phyloP scores from a whole-genome alignment of 441 rosid genomes.

The Aquilaria agallochum region DNA sequence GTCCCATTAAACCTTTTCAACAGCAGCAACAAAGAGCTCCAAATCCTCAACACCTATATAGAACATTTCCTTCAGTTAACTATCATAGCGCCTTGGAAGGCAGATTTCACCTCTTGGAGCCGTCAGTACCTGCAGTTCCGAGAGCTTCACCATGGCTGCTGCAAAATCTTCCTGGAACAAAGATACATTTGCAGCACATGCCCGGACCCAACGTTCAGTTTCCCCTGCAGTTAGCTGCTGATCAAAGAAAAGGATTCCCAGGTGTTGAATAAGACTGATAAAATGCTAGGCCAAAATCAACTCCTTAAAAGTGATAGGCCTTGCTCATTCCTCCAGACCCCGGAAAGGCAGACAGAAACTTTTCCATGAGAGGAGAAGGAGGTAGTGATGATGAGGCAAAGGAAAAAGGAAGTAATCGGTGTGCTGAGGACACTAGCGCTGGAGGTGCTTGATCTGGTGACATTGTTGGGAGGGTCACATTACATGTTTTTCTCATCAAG shows the following conservation, averaged over 20 bases:
- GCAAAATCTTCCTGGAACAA: slow-evolving; percentile 58
- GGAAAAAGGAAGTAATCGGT: neutral
- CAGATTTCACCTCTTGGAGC: slow-evolving; percentile 60
- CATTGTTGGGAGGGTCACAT: slow-evolving; percentile 7
- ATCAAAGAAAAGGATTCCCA: slow-evolving; percentile 56
- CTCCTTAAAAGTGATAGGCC: slow-evolving; percentile 45
- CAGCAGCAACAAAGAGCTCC: too few species aligned
- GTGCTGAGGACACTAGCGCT: slow-evolving; percentile 6
- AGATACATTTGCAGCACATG: slow-evolving; percentile 52
- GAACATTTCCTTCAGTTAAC: too few species aligned
- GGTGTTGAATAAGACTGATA: slow-evolving; percentile 48
- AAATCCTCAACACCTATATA: too few species aligned
- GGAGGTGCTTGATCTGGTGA: slow-evolving; percentile 20
- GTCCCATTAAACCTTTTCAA: too few species aligned
- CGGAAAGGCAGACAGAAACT: slow-evolving; percentile 8
- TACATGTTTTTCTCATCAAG: slow-evolving; percentile 45
- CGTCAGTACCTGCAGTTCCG: slow-evolving; percentile 50
- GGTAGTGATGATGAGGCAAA: neutral
- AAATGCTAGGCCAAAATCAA: slow-evolving; percentile 52
- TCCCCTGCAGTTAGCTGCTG: slow-evolving; percentile 63
- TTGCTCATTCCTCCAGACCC: slow-evolving; percentile 30
- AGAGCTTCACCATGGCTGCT: slow-evolving; percentile 66
- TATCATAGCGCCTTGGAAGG: slow-evolving; percentile 35
- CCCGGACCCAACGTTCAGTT: slow-evolving; percentile 60
- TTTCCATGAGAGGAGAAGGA: slow-evolving; percentile 15